These are phyloP conservation scores for Penicillium malachiteum DNA, from an alignment of 495 filamentous ascomycete species.

Conservation along the genomic window DNA sequence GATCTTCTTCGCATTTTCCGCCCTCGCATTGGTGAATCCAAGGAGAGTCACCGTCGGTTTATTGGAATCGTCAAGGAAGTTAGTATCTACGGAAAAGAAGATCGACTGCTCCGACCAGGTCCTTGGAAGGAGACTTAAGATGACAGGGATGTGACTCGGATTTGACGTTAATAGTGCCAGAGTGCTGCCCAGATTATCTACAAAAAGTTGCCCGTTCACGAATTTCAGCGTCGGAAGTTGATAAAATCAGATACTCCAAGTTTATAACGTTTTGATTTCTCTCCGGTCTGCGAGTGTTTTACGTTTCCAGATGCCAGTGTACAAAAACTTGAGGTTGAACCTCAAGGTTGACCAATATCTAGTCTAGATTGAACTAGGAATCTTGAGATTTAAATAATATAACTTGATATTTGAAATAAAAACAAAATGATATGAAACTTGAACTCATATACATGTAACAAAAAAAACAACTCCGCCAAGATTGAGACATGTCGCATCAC, in stretches of 20 bases:
- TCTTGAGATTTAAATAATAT: not conserved
- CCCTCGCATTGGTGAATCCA: conserved; percentile 52
- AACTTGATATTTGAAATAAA: conserved; percentile 8
- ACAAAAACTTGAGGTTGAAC: too few species aligned
- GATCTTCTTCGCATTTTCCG: conserved; percentile 63
- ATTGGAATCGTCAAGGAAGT: conserved; percentile 50
- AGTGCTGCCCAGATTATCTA: too few species aligned
- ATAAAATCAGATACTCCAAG: too few species aligned
- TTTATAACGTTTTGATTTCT: too few species aligned
- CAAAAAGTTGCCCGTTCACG: too few species aligned
- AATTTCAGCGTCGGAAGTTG: too few species aligned
- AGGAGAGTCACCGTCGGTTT: conserved; percentile 44
- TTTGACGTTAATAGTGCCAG: too few species aligned
- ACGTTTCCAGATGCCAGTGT: too few species aligned
- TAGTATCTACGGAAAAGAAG: conserved; percentile 47
- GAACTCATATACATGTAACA: conserved; percentile 19
- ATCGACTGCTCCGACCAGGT: conserved; percentile 42
- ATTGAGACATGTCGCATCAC: conserved; percentile 32
- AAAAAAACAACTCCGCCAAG: conserved; percentile 18
- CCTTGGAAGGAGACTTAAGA: conserved; percentile 32
- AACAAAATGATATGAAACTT: not conserved
- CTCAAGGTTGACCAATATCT: too few species aligned
- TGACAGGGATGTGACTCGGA: not conserved
- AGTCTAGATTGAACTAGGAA: not conserved
- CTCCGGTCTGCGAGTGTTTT: too few species aligned